Evolutionary conservation across 2,329 filamentous ascomycete genomes (phyloP), one percentile per base, ranked within the genome.

Genomic region (Paraphoma chrysanthemicola): DNA sequence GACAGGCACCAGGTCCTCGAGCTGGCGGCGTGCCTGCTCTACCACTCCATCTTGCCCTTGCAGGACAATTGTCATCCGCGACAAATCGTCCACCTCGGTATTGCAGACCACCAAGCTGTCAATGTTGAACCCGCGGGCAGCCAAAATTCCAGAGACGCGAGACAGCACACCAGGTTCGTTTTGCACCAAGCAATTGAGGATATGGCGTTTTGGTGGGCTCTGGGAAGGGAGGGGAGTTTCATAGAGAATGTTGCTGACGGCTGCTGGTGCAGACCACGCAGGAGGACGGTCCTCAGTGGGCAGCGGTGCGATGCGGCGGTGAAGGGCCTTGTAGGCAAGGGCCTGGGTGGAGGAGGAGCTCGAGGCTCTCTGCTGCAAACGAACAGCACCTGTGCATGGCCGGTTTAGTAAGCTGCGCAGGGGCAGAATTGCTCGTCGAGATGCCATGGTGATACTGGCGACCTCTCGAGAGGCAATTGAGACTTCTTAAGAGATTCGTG

Each of bases 161-260:
- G 94, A 98, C 56, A 99, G 84, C 54, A 99, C 95, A 81, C 95
- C 95, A 11, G 95, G 95, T 83, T 99, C 95, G 81, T 99, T 99
- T 80, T 99, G 95, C 59, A 99, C 95, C 60, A 99, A 86, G 78
- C 95, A 99, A 82, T 99, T 99, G 79, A 99, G 89, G 74, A 99
- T 87, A 80, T 99, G 95, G 52, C 93, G 90, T 82, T 97, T 98
- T 44, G 92, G 90, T 8, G 95, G 94, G 23, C 88, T 88, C 69
- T 85, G 85, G 12, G 92, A 93, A 7, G 93, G 91, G 16, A 91
- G 85, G 6, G 95, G 95, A 3, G 93, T 98, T 85, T 99, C 95
- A 84, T 99, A 99, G 78, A 99, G 91, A 75, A 99, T 99, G 78
- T 94, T 97, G 75, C 92, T 96, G 65, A 99, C 95, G 66, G 95